Percentiles rank a stretch among this genome's conserved stretches.
phyloP scores from a whole-genome alignment of 2,329 filamentous ascomycete genomes.

The Colletotrichum sp. region DNA sequence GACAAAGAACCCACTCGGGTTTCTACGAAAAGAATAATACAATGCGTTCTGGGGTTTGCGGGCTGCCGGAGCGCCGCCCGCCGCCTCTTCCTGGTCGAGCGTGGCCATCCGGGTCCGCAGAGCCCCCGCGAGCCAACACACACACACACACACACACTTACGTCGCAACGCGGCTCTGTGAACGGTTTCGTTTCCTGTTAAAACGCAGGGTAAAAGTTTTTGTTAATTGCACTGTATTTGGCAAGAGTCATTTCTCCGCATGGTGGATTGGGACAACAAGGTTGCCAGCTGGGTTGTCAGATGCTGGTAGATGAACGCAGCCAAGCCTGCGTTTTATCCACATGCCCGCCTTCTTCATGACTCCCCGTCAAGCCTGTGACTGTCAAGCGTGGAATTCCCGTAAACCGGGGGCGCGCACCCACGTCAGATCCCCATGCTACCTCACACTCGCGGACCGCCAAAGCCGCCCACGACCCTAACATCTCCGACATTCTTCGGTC shows the following conservation, averaged over 20 bases:
- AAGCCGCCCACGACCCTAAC: slow-evolving; percentile 35
- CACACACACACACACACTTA: neutral
- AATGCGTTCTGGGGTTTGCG: neutral
- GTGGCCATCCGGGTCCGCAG: slow-evolving; percentile 15
- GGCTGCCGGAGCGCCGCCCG: neutral
- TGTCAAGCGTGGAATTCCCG: neutral
- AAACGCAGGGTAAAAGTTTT: neutral
- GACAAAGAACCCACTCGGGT: neutral
- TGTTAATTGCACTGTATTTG: neutral
- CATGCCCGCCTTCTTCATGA: neutral
- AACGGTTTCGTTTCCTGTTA: neutral
- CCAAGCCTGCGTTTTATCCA: neutral
- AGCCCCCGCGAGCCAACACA: neutral
- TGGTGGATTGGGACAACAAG: neutral
- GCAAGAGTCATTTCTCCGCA: neutral
- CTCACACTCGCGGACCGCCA: slow-evolving; percentile 35
- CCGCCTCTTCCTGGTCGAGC: neutral
- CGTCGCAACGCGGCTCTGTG: neutral
- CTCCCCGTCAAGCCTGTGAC: neutral
- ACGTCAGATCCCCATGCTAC: neutral
- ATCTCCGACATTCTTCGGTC: slow-evolving; percentile 20
- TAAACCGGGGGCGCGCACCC: neutral
- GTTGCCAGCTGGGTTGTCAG: neutral
- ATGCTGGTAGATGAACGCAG: neutral
- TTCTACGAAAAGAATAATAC: neutral